Conservation (phyloP, 495 filamentous ascomycete genomes). For the Aspergillus conjunctus region DNA sequence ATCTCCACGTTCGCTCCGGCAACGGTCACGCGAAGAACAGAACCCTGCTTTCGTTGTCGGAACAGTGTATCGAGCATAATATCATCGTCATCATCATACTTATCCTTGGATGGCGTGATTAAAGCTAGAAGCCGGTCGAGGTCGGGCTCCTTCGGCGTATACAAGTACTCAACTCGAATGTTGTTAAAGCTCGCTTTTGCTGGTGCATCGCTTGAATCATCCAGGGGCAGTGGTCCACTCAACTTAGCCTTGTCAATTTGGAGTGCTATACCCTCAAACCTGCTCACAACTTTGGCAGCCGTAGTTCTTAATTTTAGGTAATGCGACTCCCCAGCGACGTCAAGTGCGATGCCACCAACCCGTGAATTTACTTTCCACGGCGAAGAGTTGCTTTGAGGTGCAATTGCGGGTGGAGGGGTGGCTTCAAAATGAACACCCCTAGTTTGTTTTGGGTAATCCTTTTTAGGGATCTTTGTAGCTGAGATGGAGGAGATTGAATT, state of each 20-base stretch:
- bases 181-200: conserved; percentile 58
- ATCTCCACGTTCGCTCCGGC: conserved; percentile 60
- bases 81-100: conserved; percentile 89
- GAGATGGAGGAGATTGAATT: conserved; percentile 78
- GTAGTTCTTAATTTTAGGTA: conserved; percentile 72
- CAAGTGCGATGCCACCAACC: conserved; percentile 72
- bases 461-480: conserved; percentile 48
- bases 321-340: conserved; percentile 75
- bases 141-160: conserved; percentile 74
- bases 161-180: conserved; percentile 73
- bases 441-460: conserved; percentile 34
- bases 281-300: conserved; percentile 75
- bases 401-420: conserved; percentile 24
- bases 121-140: conserved; percentile 79
- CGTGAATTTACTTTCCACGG: conserved; percentile 72
- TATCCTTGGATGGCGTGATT: conserved; percentile 87
- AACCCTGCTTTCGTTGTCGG: conserved; percentile 85
- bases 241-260: conserved; percentile 75
- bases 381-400: conserved; percentile 28
- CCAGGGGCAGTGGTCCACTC: conserved; percentile 63
- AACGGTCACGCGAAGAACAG: conserved; percentile 73
- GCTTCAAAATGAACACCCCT: conserved; percentile 76
- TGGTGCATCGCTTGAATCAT: conserved; percentile 50
- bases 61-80: conserved; percentile 92
- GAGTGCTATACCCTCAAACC: conserved; percentile 67